These are phyloP conservation scores for Colletotrichum liriopes DNA, from an alignment of 2,329 filamentous ascomycete genomes.

Conservation along the genomic window DNA sequence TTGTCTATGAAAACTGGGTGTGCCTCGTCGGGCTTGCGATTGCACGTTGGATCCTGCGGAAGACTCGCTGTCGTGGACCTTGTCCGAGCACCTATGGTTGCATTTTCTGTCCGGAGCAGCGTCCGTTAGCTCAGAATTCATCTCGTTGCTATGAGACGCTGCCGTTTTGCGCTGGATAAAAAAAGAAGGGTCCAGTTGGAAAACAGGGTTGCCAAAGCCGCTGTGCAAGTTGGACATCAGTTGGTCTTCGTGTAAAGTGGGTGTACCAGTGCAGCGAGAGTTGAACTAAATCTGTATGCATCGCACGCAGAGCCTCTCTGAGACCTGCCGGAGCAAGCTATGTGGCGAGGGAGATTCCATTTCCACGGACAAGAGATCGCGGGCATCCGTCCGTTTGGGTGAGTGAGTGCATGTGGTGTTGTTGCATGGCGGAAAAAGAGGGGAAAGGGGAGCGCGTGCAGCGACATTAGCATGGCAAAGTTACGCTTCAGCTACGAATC, in stretches of 20 bases:
- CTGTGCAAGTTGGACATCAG: background rate
- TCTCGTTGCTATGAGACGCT: conserved; percentile 23
- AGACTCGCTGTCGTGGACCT: conserved; percentile 1
- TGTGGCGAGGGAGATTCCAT: background rate
- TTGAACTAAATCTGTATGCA: background rate
- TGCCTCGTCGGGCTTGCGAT: background rate
- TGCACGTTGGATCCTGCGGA: background rate
- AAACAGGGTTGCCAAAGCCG: background rate
- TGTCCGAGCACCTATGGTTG: background rate
- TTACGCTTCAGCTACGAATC: background rate
- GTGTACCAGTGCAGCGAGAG: background rate
- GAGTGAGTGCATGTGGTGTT: background rate
- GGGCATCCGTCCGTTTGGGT: background rate
- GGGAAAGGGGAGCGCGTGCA: background rate
- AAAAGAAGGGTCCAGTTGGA: conserved; percentile 4
- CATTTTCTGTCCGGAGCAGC: conserved; percentile 31
- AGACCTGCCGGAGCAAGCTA: background rate
- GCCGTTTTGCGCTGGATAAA: background rate
- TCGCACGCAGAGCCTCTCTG: background rate
- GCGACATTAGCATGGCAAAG: background rate
- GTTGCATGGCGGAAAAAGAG: background rate
- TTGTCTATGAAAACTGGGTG: conserved; percentile 15
- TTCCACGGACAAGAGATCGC: background rate
- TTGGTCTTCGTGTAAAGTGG: background rate
- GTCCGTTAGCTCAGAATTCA: conserved; percentile 32